phyloP scores from a whole-genome alignment of 257 asterid genomes.

The Rauvolfia tetraphylla region DNA sequence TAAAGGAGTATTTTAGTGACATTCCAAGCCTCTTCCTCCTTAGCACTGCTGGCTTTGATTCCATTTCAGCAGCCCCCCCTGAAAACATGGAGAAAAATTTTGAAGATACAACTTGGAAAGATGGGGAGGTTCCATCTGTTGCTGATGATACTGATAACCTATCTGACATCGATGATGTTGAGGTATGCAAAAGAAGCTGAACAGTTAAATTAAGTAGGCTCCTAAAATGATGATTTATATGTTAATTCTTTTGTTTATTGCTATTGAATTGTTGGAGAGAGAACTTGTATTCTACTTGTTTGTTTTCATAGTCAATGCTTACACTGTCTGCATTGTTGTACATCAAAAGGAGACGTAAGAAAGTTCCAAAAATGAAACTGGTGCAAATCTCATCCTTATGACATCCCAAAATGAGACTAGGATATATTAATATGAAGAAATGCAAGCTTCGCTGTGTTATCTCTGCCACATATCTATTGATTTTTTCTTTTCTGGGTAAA shows the following conservation, averaged over 20 bases:
- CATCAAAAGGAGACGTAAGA: neutral
- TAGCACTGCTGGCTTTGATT: neutral
- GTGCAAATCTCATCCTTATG: neutral
- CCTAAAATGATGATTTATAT: neutral
- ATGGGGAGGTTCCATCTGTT: slow-evolving; percentile 7
- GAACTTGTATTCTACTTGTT: neutral
- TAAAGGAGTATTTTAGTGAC: neutral
- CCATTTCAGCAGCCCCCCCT: neutral
- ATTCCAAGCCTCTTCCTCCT: neutral
- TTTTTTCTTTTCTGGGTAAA: neutral
- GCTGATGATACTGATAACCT: slow-evolving; percentile 57
- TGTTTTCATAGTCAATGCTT: neutral
- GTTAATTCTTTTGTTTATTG: neutral
- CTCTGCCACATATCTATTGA: neutral
- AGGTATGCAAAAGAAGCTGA: slow-evolving; percentile 39
- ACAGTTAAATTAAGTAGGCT: neutral
- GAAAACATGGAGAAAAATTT: slow-evolving; percentile 1
- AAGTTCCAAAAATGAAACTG: neutral
- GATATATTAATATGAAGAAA: neutral
- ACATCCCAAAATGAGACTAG: neutral
- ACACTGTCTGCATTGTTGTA: neutral
- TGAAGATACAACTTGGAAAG: neutral
- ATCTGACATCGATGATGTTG: slow-evolving; percentile 80
- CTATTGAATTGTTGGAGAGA: neutral
- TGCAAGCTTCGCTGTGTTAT: neutral